Evolutionary conservation across 257 asterid genomes (phyloP).

Genomic region (Solanum sejunctum): DNA sequence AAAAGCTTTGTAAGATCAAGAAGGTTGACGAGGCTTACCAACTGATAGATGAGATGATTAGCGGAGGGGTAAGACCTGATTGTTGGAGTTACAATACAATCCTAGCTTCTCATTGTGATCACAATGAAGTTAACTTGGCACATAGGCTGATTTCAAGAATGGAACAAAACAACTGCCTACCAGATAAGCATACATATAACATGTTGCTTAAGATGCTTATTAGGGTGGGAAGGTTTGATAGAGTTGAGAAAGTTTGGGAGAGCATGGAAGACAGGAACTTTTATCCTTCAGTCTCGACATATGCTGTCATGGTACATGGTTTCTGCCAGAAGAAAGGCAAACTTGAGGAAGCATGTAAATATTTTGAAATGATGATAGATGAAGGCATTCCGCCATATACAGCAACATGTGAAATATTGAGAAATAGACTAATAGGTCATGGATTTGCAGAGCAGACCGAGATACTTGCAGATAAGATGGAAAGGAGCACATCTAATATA

Average conservation of each 20-base stretch:
- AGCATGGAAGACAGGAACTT: conserved; percentile 62
- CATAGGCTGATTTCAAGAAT: conserved; percentile 48
- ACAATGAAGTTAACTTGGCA: conserved; percentile 59
- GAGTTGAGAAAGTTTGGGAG: conserved; percentile 56
- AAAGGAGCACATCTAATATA: conserved; percentile 44
- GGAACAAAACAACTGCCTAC: conserved; percentile 34
- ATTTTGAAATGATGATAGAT: conserved; percentile 78
- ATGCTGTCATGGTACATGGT: conserved; percentile 82
- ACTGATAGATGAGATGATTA: conserved; percentile 62
- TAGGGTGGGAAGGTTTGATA: conserved; percentile 69
- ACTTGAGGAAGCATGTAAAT: conserved; percentile 61
- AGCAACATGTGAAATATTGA: conserved; percentile 48
- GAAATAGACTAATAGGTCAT: conserved; percentile 52
- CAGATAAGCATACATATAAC: conserved; percentile 58
- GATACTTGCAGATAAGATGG: conserved; percentile 84
- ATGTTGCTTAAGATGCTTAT: conserved; percentile 85
- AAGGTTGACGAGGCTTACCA: conserved; percentile 62
- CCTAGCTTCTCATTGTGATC: conserved; percentile 61
- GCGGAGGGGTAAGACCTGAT: conserved; percentile 41
- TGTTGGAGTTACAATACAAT: conserved; percentile 71
- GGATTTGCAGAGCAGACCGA: conserved; percentile 59
- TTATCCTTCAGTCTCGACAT: conserved; percentile 70
- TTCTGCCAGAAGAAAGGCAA: conserved; percentile 66
- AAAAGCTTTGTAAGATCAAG: conserved; percentile 55
- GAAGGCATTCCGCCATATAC: conserved; percentile 80